Conservation (phyloP, 2,329 filamentous ascomycete genomes). For the Fusarium chuoi region DNA sequence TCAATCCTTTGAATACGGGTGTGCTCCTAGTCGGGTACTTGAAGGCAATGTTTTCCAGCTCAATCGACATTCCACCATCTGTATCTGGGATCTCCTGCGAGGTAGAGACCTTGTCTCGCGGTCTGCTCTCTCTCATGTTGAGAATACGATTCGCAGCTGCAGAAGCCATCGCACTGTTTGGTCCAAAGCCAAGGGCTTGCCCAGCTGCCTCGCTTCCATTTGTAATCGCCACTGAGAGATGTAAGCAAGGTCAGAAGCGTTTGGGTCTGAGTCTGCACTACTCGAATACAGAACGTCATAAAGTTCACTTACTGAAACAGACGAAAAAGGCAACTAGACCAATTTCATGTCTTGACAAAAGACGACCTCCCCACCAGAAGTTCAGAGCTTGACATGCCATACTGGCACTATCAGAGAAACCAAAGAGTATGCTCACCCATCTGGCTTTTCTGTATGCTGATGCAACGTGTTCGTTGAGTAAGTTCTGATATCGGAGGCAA, state of each 20-base stretch:
- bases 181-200: constrained; percentile 68
- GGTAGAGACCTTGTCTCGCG: constrained; percentile 47
- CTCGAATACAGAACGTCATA: neutral
- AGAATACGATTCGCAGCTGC: constrained; percentile 70
- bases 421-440: constrained; percentile 72
- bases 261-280: neutral
- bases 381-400: constrained; percentile 71
- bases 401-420: constrained; percentile 74
- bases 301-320: constrained; percentile 58
- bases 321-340: constrained; percentile 60
- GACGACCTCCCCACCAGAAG: constrained; percentile 73
- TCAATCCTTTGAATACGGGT: constrained; percentile 69
- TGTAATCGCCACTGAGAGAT: constrained; percentile 63
- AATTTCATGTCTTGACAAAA: constrained; percentile 64
- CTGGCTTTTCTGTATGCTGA: constrained; percentile 70
- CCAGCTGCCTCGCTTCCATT: constrained; percentile 65
- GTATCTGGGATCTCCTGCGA: constrained; percentile 55
- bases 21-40: constrained; percentile 68
- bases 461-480: constrained; percentile 68
- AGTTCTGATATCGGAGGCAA: constrained; percentile 65
- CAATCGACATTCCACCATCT: constrained; percentile 64
- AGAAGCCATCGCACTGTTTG: constrained; percentile 69
- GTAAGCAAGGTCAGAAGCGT: neutral
- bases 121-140: constrained; percentile 57
- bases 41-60: constrained; percentile 67